Evolutionary conservation across 2,329 filamentous ascomycete genomes (phyloP).

Genomic region (Bipolaris sorokiniana): DNA sequence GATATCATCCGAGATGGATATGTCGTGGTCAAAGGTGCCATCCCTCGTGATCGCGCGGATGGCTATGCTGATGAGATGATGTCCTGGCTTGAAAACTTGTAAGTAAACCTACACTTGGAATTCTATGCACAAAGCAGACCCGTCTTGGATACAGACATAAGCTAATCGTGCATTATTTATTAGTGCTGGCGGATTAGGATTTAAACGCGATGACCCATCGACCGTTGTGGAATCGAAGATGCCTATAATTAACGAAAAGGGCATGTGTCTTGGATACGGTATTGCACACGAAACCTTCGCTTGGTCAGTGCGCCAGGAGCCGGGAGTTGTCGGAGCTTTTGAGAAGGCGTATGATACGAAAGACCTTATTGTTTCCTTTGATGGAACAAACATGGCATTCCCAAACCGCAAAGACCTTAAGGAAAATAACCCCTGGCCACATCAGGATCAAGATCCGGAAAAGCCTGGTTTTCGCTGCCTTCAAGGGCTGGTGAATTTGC

Average conservation of each 20-base stretch:
- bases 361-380: slow-evolving; percentile 50
- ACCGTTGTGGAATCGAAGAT: slow-evolving; percentile 29
- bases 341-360: slow-evolving; percentile 43
- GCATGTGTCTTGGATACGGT: slow-evolving; percentile 39
- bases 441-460: slow-evolving; percentile 37
- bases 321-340: slow-evolving; percentile 40
- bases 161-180: neutral
- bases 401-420: slow-evolving; percentile 35
- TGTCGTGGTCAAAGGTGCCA: slow-evolving; percentile 55
- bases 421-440: slow-evolving; percentile 43
- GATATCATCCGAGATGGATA: slow-evolving; percentile 23
- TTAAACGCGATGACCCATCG: slow-evolving; percentile 27
- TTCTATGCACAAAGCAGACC: neutral
- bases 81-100: slow-evolving; percentile 44
- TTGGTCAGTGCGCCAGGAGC: slow-evolving; percentile 50
- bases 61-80: slow-evolving; percentile 42
- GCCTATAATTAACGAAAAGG: slow-evolving; percentile 30
- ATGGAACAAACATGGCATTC: slow-evolving; percentile 48
- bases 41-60: slow-evolving; percentile 52
- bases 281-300: slow-evolving; percentile 51
- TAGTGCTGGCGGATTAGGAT: slow-evolving; percentile 14
- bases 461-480: slow-evolving; percentile 58
- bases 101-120: slow-evolving; percentile 17
- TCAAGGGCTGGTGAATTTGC: slow-evolving; percentile 59
- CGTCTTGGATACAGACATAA: neutral